phyloP scores from a whole-genome alignment of 108 stramenopile species.

The Cyclotella atomus region DNA sequence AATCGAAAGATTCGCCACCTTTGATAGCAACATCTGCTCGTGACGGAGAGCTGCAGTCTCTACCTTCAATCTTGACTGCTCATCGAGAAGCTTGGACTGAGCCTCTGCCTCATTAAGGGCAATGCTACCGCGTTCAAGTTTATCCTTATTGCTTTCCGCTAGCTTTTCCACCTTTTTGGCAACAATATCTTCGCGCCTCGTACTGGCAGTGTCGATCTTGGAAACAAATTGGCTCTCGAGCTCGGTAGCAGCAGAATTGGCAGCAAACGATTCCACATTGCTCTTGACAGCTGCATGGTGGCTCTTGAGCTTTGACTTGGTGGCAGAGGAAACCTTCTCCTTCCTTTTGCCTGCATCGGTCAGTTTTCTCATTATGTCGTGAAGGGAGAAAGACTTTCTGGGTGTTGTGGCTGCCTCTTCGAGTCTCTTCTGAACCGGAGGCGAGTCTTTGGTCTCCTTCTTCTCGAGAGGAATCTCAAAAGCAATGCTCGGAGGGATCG shows the following conservation, averaged over 20 bases:
- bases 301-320: not conserved
- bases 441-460: constrained; percentile 11
- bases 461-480: constrained; percentile 21
- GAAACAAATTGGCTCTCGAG: constrained; percentile 5
- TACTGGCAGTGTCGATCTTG: constrained; percentile 6
- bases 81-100: not conserved
- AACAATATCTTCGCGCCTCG: constrained; percentile 1
- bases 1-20: not conserved
- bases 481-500: constrained; percentile 6
- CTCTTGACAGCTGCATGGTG: too few relatives aligned
- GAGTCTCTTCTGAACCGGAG: constrained; percentile 20
- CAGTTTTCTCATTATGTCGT: constrained; percentile 11
- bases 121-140: constrained; percentile 13
- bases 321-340: constrained; percentile 5
- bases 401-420: constrained; percentile 1
- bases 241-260: not conserved
- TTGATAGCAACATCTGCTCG: not conserved
- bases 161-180: constrained; percentile 20
- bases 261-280: not conserved
- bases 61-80: not conserved
- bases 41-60: constrained; percentile 5
- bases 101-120: not conserved
- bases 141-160: constrained; percentile 16
- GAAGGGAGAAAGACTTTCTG: constrained; percentile 9
- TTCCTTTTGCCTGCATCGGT: constrained; percentile 1